Percentiles rank a stretch among this genome's conserved stretches.
Conservation (phyloP, 345 rosid genomes). For the Rhodomyrtus tomentosa region DNA sequence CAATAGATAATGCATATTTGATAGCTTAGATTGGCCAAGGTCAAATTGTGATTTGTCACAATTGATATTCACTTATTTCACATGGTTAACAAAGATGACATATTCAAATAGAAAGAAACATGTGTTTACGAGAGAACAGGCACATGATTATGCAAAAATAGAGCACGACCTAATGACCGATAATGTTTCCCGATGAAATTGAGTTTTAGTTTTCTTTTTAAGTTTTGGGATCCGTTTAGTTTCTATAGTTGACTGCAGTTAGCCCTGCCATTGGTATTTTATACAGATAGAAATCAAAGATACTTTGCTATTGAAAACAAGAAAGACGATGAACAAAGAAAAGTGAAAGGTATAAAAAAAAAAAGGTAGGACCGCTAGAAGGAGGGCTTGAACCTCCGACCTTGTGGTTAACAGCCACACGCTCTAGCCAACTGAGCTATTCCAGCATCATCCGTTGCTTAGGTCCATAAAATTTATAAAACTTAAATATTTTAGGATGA, state of each 20-base stretch:
- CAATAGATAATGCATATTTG: background rate
- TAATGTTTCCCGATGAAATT: background rate
- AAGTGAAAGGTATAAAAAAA: too few relatives aligned
- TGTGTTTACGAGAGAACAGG: background rate
- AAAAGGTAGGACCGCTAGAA: slow-evolving; percentile 12
- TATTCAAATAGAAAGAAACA: background rate
- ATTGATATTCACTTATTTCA: background rate
- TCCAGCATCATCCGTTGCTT: too few relatives aligned
- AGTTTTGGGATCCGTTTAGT: background rate
- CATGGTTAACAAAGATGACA: background rate
- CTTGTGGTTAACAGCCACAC: slow-evolving; percentile 68
- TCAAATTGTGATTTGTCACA: background rate
- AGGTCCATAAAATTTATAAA: background rate
- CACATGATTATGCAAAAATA: background rate
- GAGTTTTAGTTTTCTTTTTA: background rate
- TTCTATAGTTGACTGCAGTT: background rate
- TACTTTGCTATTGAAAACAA: background rate
- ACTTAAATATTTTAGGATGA: accelerated
- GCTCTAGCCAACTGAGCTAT: slow-evolving; percentile 58
- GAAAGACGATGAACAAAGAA: background rate
- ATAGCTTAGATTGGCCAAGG: background rate
- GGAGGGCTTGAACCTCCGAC: slow-evolving; percentile 63
- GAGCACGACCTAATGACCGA: background rate
- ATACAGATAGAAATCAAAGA: background rate
- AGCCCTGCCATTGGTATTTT: background rate